Percentiles rank a stretch among this genome's conserved stretches.
Evolutionary conservation across 78 protist genomes (phyloP).

Genomic region (Goniomonas avonlea): DNA sequence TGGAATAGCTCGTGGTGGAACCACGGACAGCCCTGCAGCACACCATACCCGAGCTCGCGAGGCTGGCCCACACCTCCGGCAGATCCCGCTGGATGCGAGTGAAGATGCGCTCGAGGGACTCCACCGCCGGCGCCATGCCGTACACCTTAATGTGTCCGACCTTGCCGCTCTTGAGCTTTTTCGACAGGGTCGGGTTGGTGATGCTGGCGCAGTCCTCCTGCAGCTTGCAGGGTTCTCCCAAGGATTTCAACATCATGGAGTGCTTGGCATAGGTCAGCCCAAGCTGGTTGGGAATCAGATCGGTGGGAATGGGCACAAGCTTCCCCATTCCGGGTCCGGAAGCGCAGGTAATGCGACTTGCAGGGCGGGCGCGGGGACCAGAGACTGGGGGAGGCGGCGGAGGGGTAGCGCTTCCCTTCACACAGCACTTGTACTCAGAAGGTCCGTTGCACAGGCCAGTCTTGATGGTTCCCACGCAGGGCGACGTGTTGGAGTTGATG

Average conservation of each 20-base stretch:
- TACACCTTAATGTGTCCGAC: not conserved
- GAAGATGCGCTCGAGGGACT: not conserved
- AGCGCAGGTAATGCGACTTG: too few relatives aligned
- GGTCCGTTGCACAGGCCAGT: too few relatives aligned
- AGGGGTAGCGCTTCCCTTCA: too few relatives aligned
- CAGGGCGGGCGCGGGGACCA: too few relatives aligned
- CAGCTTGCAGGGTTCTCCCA: not conserved
- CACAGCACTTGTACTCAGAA: too few relatives aligned
- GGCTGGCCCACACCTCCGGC: not conserved
- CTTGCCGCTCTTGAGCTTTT: not conserved
- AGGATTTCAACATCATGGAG: not conserved
- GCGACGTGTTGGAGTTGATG: too few relatives aligned
- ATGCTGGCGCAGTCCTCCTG: not conserved
- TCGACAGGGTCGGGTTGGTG: not conserved
- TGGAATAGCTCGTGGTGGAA: not conserved
- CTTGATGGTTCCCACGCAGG: too few relatives aligned
- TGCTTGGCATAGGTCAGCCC: not conserved
- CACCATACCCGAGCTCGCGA: not conserved
- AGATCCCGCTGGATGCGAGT: not conserved
- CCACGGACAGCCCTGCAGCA: not conserved
- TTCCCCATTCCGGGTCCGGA: too few relatives aligned
- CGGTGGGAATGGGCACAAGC: too few relatives aligned
- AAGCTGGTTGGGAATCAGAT: too few relatives aligned
- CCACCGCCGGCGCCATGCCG: not conserved
- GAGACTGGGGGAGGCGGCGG: too few relatives aligned